Conservation (phyloP, 2,329 filamentous ascomycete species). For the Arthrobotrys sphaeroides region DNA sequence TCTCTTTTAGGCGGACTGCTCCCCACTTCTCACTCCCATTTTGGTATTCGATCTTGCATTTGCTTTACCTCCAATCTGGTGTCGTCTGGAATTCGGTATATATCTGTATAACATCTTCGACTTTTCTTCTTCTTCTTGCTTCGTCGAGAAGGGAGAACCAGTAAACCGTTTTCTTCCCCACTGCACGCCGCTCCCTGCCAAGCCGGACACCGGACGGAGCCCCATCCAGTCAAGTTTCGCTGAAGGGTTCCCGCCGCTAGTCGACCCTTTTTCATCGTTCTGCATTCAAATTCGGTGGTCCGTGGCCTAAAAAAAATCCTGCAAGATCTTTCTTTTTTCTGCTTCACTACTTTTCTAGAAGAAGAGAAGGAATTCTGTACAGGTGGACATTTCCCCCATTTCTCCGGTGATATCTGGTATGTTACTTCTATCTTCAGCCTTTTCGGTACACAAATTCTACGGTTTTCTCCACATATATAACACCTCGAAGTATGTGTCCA, state of each 20-base stretch:
- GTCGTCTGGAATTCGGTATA: no score
- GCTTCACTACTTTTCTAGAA: neutral
- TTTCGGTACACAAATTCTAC: no score
- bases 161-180: no score
- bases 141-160: no score
- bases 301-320: neutral
- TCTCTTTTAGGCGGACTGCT: neutral
- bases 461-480: no score
- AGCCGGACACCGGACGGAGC: slow-evolving; percentile 34
- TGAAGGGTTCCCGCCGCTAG: neutral
- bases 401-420: no score
- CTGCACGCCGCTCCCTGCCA: no score
- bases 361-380: slow-evolving; percentile 1
- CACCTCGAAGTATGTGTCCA: no score
- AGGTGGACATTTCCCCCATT: neutral
- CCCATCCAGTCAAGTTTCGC: slow-evolving; percentile 33
- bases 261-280: neutral
- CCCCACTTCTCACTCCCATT: neutral
- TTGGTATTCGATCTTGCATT: neutral
- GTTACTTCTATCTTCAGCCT: no score
- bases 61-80: no score
- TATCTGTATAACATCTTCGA: no score
- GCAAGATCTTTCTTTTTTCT: neutral
- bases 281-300: no score
- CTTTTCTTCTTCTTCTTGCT: neutral